Conservation (phyloP, 768 basidiomycete species). For the Vararia minispora region DNA sequence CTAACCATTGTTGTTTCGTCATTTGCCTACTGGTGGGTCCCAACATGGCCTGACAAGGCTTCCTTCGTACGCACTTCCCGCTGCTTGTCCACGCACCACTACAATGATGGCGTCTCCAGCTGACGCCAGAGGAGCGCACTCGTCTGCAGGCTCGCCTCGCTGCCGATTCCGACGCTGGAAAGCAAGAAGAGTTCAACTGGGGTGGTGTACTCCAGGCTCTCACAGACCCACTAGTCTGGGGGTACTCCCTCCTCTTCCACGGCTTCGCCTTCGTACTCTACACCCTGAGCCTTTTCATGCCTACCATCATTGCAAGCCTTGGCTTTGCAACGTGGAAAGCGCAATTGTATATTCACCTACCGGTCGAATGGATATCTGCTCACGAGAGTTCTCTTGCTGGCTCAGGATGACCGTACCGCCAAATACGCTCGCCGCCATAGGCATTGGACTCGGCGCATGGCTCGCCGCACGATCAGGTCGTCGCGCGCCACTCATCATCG, state of each 20-base stretch:
- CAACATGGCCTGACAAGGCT: slow-evolving; percentile 47
- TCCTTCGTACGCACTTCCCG: slow-evolving; percentile 33
- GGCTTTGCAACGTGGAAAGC: slow-evolving; percentile 53
- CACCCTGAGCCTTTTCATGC: slow-evolving; percentile 49
- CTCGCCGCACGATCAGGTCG: slow-evolving; percentile 32
- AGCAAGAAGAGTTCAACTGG: slow-evolving; percentile 47
- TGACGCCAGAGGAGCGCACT: slow-evolving; percentile 39
- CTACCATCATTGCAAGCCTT: slow-evolving; percentile 46
- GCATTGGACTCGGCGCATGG: slow-evolving; percentile 41
- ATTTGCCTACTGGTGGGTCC: slow-evolving; percentile 41
- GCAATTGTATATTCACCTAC: slow-evolving; percentile 34
- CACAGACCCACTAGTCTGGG: slow-evolving; percentile 48
- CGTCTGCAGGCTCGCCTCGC: slow-evolving; percentile 37
- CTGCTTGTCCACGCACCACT: neutral
- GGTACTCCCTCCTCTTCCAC: slow-evolving; percentile 49
- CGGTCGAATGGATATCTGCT: neutral
- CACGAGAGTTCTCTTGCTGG: neutral
- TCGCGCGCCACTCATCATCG: slow-evolving; percentile 44
- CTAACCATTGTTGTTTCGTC: slow-evolving; percentile 38
- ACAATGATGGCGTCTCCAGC: too few species aligned
- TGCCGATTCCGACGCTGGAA: slow-evolving; percentile 43
- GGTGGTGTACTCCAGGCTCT: slow-evolving; percentile 43
- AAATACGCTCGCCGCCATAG: slow-evolving; percentile 36
- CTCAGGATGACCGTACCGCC: slow-evolving; percentile 49
- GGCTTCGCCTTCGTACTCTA: slow-evolving; percentile 50